Evolutionary conservation across 192 early-diverging fungal species (phyloP).

Genomic region (Dissophora ornata): DNA sequence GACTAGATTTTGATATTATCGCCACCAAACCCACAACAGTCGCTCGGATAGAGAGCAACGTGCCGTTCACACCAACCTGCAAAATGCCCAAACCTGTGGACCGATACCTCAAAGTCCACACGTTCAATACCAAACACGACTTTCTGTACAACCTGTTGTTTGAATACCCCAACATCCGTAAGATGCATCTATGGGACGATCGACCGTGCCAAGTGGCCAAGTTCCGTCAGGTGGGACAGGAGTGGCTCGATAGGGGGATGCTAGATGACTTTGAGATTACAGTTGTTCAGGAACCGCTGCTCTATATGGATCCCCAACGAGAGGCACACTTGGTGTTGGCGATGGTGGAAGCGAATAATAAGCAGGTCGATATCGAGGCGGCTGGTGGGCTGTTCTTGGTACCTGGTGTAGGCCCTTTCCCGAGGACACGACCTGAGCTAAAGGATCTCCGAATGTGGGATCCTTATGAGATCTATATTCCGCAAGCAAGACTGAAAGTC

Average conservation of each 20-base stretch:
- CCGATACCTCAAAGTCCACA: slow-evolving; percentile 55
- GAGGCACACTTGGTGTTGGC: slow-evolving; percentile 37
- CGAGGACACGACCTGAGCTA: slow-evolving; percentile 38
- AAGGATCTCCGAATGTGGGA: slow-evolving; percentile 30
- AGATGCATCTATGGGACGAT: slow-evolving; percentile 70
- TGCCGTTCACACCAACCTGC: not conserved
- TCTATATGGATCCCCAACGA: slow-evolving; percentile 37
- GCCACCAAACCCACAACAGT: slow-evolving; percentile 60
- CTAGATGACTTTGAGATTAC: slow-evolving; percentile 40
- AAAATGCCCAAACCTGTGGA: slow-evolving; percentile 39
- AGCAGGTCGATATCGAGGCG: slow-evolving; percentile 32
- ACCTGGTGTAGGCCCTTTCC: slow-evolving; percentile 23
- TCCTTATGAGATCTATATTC: slow-evolving; percentile 44
- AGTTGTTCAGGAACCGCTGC: slow-evolving; percentile 26
- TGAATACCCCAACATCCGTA: slow-evolving; percentile 58
- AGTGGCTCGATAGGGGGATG: slow-evolving; percentile 42
- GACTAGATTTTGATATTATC: slow-evolving; percentile 65
- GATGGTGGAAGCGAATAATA: slow-evolving; percentile 46
- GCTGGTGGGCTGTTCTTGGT: slow-evolving; percentile 30
- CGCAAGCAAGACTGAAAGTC: slow-evolving; percentile 26
- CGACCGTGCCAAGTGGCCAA: slow-evolving; percentile 57
- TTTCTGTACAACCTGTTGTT: slow-evolving; percentile 64
- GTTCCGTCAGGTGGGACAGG: slow-evolving; percentile 41
- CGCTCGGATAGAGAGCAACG: slow-evolving; percentile 12
- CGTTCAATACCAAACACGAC: slow-evolving; percentile 70